A percentile compares a stretch with the other conserved stretches of the same genome.
Conservation (phyloP, 1,284 basidiomycete genomes). For the Puccinia coronata region DNA sequence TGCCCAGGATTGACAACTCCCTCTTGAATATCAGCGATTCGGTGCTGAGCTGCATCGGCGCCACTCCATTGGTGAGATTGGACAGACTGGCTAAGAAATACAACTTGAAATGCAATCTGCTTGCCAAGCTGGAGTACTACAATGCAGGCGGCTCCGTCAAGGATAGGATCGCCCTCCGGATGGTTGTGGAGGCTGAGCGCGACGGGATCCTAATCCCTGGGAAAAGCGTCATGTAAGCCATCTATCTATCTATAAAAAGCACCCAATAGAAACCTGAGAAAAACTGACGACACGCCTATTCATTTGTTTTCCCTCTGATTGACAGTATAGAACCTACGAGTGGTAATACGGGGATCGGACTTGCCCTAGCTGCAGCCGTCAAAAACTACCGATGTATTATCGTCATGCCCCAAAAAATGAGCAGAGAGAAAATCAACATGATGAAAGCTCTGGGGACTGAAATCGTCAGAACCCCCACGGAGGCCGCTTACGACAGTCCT, state of each 20-base stretch:
- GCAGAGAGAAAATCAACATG: constrained; percentile 88
- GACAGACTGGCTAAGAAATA: constrained; percentile 75
- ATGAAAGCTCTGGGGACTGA: constrained; percentile 88
- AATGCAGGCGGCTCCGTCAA: constrained; percentile 93
- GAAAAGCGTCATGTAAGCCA: constrained; percentile 70
- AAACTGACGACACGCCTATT: not conserved
- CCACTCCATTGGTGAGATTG: constrained; percentile 85
- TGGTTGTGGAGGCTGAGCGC: constrained; percentile 88
- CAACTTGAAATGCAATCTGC: constrained; percentile 88
- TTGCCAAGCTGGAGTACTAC: constrained; percentile 87
- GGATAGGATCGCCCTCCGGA: constrained; percentile 75
- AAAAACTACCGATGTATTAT: constrained; percentile 72
- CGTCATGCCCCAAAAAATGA: constrained; percentile 92
- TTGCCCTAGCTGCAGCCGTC: constrained; percentile 53
- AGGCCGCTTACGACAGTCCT: constrained; percentile 78
- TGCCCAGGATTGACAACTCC: not conserved
- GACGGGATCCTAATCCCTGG: constrained; percentile 83
- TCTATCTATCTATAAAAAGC: not conserved
- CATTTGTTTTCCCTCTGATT: not conserved
- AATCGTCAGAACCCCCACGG: constrained; percentile 90
- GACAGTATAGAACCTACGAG: constrained; percentile 65
- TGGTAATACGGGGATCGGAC: constrained; percentile 80
- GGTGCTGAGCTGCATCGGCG: constrained; percentile 80
- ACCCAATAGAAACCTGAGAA: not conserved
- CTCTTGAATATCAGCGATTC: constrained; percentile 67